Evolutionary conservation across 176 grass and related monocot species (phyloP).

Genomic region (Aegilops speltoides): DNA sequence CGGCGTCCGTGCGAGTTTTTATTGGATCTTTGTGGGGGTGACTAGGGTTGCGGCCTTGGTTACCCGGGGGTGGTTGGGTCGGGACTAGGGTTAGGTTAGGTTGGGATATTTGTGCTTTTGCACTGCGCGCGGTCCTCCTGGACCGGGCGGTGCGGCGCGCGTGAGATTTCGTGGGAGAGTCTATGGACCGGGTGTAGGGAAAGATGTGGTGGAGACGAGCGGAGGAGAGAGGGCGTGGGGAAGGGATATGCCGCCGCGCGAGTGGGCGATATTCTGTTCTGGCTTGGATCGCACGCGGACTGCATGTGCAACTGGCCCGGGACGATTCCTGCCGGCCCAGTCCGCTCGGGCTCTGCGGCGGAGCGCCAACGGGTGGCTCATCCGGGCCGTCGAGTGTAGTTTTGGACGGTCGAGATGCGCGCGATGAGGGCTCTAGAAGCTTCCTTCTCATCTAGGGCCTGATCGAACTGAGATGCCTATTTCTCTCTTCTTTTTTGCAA

Average conservation of each 20-base stretch:
- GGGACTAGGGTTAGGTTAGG: background rate
- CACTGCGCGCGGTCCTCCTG: background rate
- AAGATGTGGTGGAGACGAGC: background rate
- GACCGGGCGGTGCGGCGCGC: background rate
- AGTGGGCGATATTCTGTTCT: slow-evolving; percentile 37
- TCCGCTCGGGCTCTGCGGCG: background rate
- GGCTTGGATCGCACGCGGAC: background rate
- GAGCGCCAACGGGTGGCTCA: background rate
- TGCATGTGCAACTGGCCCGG: background rate
- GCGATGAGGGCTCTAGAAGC: slow-evolving; percentile 52
- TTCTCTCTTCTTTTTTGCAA: background rate
- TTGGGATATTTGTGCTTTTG: background rate
- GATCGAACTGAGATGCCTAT: slow-evolving; percentile 29
- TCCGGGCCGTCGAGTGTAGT: background rate
- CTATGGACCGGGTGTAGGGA: background rate
- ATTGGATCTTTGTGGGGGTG: background rate
- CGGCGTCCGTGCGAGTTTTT: background rate
- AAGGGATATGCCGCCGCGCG: slow-evolving; percentile 24
- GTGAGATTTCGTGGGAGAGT: accelerated
- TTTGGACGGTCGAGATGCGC: slow-evolving; percentile 21
- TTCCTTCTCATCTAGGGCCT: slow-evolving; percentile 45
- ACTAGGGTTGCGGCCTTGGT: background rate
- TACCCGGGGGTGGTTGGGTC: background rate
- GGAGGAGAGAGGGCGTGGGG: background rate
- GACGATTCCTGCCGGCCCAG: background rate